These are phyloP conservation scores for Colletotrichum sansevieriae DNA, from an alignment of 2,329 filamentous ascomycete species.

Conservation along the genomic window DNA sequence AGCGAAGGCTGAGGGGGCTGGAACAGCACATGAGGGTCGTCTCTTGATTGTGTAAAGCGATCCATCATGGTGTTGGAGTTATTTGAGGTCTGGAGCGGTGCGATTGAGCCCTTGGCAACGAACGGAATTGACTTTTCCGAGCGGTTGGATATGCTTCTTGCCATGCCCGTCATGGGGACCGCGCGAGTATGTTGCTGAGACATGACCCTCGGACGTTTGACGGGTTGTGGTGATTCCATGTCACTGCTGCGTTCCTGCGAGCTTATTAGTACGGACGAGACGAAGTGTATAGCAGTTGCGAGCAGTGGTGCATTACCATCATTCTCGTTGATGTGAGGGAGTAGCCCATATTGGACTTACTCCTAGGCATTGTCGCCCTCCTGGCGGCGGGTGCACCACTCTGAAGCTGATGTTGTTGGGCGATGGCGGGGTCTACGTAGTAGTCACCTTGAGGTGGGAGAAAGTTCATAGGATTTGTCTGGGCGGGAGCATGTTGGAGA, in stretches of 20 bases:
- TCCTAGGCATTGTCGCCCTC: constrained; percentile 37
- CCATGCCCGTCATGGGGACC: constrained; percentile 40
- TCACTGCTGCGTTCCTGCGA: constrained; percentile 46
- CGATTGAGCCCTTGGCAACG: constrained; percentile 51
- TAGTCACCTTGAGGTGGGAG: constrained; percentile 30
- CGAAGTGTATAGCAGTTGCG: background rate
- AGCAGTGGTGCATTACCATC: constrained; percentile 33
- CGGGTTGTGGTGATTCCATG: constrained; percentile 45
- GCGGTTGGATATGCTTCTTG: constrained; percentile 57
- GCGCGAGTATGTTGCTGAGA: constrained; percentile 48
- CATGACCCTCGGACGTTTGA: constrained; percentile 52
- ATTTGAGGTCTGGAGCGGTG: constrained; percentile 47
- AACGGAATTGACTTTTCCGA: constrained; percentile 58
- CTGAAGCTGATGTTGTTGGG: constrained; percentile 26
- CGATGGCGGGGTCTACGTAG: constrained; percentile 32
- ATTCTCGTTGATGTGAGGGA: constrained; percentile 29
- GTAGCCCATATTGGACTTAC: constrained; percentile 42
- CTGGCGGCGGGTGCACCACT: constrained; percentile 28
- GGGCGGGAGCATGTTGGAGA: constrained; percentile 29
- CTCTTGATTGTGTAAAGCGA: constrained; percentile 49
- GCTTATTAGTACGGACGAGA: constrained; percentile 24
- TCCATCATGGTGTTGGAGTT: constrained; percentile 46
- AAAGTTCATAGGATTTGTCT: constrained; percentile 29
- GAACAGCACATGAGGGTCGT: constrained; percentile 47
- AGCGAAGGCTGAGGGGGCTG: constrained; percentile 42